A percentile compares a stretch with the other conserved stretches of the same genome.
phyloP scores from a whole-genome alignment of 2,329 filamentous ascomycete species.

The Dryadomyces quercus-mongolicae region DNA sequence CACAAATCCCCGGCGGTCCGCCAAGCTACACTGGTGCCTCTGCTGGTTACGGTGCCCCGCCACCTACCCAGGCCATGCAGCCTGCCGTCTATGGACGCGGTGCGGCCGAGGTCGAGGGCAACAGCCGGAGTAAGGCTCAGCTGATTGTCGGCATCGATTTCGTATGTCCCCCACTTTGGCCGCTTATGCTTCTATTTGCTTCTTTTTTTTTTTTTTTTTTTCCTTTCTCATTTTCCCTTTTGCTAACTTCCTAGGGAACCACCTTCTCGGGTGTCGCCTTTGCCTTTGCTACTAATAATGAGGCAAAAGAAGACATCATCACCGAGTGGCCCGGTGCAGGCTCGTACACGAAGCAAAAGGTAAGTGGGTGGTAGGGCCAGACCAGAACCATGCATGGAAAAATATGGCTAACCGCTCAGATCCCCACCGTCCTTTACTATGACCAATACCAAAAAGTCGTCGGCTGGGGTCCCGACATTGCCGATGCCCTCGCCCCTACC shows the following conservation, averaged over 20 bases:
- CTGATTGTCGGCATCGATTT: conserved; percentile 99
- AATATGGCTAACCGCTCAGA: conserved; percentile 37
- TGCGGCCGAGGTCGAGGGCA: conserved; percentile 68
- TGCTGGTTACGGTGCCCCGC: conserved; percentile 32
- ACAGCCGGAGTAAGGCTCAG: conserved; percentile 85
- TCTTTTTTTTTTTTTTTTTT: not conserved
- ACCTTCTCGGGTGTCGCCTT: conserved; percentile 97
- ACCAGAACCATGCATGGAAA: too few relatives aligned
- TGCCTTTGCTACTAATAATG: conserved; percentile 93
- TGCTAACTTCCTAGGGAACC: conserved; percentile 53
- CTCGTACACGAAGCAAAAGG: conserved; percentile 98
- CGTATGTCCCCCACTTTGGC: conserved; percentile 40
- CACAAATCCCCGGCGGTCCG: conserved; percentile 29
- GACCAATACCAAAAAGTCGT: conserved; percentile 99
- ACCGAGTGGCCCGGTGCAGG: conserved; percentile 97
- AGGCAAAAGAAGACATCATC: conserved; percentile 97
- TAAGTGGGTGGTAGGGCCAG: too few relatives aligned
- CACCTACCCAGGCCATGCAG: conserved; percentile 15
- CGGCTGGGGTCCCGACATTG: conserved; percentile 98
- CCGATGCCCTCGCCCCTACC: conserved; percentile 88
- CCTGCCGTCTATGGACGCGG: conserved; percentile 29
- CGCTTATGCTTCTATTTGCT: too few relatives aligned
- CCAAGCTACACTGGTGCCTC: conserved; percentile 32
- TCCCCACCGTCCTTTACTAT: conserved; percentile 98
- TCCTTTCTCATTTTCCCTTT: not conserved